These are phyloP conservation scores for Ceratobasidium sp. DNA, from an alignment of 1,284 basidiomycete species.

Conservation along the genomic window DNA sequence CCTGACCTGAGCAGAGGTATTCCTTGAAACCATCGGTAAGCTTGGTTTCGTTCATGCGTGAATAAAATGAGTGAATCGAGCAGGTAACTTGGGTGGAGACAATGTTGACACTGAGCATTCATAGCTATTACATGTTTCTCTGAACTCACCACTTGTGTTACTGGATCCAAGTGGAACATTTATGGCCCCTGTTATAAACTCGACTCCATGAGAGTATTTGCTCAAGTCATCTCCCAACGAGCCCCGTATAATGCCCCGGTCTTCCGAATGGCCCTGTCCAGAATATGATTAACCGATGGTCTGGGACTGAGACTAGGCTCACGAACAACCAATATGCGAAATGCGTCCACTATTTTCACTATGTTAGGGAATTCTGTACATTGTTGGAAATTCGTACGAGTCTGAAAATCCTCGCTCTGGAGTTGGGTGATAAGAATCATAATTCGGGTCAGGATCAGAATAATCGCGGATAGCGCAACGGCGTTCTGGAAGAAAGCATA, in stretches of 20 bases:
- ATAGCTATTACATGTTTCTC: background rate
- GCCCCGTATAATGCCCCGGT: background rate
- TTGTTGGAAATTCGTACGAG: background rate
- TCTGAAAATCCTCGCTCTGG: slow-evolving; percentile 1
- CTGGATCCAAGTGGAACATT: background rate
- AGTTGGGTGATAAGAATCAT: background rate
- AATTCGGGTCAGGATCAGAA: background rate
- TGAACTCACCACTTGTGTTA: background rate
- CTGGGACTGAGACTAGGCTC: background rate
- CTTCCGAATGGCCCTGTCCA: background rate
- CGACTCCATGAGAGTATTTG: background rate
- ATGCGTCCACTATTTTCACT: too few species aligned
- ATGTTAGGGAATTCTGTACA: too few species aligned
- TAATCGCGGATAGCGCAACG: background rate
- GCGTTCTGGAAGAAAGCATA: slow-evolving; percentile 6
- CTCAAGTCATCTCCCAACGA: too few species aligned
- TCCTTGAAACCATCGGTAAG: background rate
- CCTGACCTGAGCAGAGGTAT: too few species aligned
- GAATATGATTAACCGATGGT: too few species aligned
- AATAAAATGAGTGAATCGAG: background rate
- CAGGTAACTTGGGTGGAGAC: too few species aligned
- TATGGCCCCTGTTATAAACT: background rate
- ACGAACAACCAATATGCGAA: slow-evolving; percentile 3
- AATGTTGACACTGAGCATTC: background rate
- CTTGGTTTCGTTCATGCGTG: background rate